Base-by-base conservation (phyloP, 75 land plant species). In the Azolla pinnata region DNA sequence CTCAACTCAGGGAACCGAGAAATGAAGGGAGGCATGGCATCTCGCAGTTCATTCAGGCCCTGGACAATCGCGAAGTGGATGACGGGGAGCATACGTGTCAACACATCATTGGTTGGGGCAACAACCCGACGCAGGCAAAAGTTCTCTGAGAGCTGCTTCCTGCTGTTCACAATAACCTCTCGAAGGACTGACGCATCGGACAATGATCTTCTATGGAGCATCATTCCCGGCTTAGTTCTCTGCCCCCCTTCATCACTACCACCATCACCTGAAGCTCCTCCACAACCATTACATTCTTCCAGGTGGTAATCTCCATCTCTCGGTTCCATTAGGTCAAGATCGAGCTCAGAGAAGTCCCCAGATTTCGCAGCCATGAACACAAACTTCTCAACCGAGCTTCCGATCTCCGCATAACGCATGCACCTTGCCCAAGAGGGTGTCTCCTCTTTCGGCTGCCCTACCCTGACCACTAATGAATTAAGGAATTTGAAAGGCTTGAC, bases 51-150 rank as follows among this genome's bases (percentile, higher is more conserved):
- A 68, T 74, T 69, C 57, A 74, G 31, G 34, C 77, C 77, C 50
- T 74, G 77, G 0, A 74, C 67, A 30, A 74, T 74, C 0, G 77
- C 77, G 59, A 74, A 74, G 19, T 61, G 72, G 35, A 68, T 74
- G 1, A 74, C 63, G 0, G 77, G 72, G n/a, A 74, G 61, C 77
- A 74, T 74, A 4, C 59, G 62, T 16, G 57, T 74, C 16, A 74
- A 66, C 0, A 74, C 71, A 53, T 74, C 77, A 42, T 63, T 68
- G 35, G 62, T 68, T 0, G 77, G 77, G 38, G 77, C 77, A 34
- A 74, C 58, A 23, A 74, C 71, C 48, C 64, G 71, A 18, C 62
- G 38, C 0, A 74, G 52, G 51, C 30, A 67, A 28, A 67, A 73
- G 20, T 67, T 54, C 26, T 51, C 40, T 8, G 62, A 57, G 0